Conservation (phyloP, 495 filamentous ascomycete species). For the Evansstolkia leycettana region DNA sequence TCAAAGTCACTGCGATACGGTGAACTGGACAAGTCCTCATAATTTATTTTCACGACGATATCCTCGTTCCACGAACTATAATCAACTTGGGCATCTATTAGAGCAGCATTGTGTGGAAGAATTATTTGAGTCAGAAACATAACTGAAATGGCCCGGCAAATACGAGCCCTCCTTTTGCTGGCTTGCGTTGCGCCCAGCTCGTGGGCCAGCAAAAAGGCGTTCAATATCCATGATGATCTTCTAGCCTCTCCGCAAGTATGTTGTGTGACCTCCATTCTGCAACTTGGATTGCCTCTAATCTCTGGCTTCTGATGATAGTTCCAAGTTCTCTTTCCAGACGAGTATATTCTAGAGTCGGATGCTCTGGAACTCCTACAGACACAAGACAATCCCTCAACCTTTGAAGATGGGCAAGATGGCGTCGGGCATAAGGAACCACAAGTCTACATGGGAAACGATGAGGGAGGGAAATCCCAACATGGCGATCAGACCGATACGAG, state of each 20-base stretch:
- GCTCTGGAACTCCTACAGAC: constrained; percentile 45
- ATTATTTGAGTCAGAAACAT: background rate
- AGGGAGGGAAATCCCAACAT: constrained; percentile 3
- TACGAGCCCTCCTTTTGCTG: constrained; percentile 18
- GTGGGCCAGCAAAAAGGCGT: constrained; percentile 44
- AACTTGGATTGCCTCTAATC: background rate
- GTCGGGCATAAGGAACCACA: constrained; percentile 15
- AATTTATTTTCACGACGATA: too few relatives aligned
- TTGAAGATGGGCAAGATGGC: constrained; percentile 3
- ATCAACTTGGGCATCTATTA: too few relatives aligned
- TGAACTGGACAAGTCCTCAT: too few relatives aligned
- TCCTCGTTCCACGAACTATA: too few relatives aligned
- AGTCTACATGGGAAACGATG: constrained; percentile 11
- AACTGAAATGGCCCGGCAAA: constrained; percentile 21
- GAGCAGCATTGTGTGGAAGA: too few relatives aligned
- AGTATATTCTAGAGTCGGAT: constrained; percentile 58
- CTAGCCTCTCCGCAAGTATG: constrained; percentile 83
- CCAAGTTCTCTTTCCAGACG: constrained; percentile 66
- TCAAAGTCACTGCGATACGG: too few relatives aligned
- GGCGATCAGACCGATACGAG: background rate
- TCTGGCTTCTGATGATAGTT: constrained; percentile 40
- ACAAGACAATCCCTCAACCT: constrained; percentile 2
- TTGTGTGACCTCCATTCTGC: constrained; percentile 2
- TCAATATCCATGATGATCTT: constrained; percentile 82
- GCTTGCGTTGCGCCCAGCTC: constrained; percentile 26